These are phyloP conservation scores for Penicillium daleae DNA, from an alignment of 495 filamentous ascomycete genomes.

Conservation along the genomic window DNA sequence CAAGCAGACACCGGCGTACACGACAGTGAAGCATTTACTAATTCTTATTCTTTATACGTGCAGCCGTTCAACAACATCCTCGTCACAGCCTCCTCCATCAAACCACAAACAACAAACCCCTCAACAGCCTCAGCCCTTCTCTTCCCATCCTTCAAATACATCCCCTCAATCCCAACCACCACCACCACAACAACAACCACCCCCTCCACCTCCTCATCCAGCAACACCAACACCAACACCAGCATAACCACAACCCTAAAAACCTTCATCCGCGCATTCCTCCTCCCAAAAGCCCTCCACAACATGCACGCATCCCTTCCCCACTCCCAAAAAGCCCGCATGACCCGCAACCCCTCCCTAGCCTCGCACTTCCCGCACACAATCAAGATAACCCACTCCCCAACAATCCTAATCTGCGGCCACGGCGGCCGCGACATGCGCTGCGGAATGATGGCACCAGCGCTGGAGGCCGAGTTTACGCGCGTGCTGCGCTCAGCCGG, in stretches of 20 bases:
- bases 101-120: conserved; percentile 44
- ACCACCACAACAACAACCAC: too few relatives aligned
- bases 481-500: conserved; percentile 45
- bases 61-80: conserved; percentile 83
- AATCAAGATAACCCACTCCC: conserved; percentile 62
- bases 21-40: conserved; percentile 2
- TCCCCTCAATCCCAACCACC: conserved; percentile 64
- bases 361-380: conserved; percentile 42
- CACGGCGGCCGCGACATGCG: conserved; percentile 78
- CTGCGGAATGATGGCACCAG: conserved; percentile 79
- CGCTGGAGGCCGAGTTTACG: conserved; percentile 71
- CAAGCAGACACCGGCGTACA: not conserved
- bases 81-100: conserved; percentile 71
- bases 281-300: conserved; percentile 62
- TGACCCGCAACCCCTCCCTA: conserved; percentile 36
- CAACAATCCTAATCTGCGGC: conserved; percentile 81
- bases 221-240: not conserved
- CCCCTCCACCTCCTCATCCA: too few relatives aligned
- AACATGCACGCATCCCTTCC: conserved; percentile 57
- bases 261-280: conserved; percentile 44
- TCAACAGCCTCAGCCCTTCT: conserved; percentile 67
- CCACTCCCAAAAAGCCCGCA: conserved; percentile 29
- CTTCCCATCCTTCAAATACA: conserved; percentile 77
- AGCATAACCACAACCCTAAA: conserved; percentile 24
- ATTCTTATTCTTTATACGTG: not conserved